Evolutionary conservation across 2,329 filamentous ascomycete species (phyloP).

Genomic region (Trichoderma simmonsii): DNA sequence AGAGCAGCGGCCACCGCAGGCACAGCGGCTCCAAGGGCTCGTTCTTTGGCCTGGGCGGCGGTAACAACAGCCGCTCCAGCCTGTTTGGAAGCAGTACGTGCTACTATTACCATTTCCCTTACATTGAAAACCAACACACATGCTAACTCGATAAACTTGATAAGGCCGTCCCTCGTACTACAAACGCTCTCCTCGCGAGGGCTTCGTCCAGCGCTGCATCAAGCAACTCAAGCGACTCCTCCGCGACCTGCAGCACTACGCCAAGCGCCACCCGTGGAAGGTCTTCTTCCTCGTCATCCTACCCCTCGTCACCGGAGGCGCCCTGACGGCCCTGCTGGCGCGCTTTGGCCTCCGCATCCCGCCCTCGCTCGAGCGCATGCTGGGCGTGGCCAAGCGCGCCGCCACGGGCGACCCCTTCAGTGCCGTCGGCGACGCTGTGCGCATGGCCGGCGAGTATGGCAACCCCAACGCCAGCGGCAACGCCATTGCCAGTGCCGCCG

Average conservation of each 20-base stretch:
- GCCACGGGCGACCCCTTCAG: conserved; percentile 47
- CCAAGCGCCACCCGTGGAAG: conserved; percentile 79
- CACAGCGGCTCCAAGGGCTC: conserved; percentile 43
- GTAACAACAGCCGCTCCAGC: conserved; percentile 42
- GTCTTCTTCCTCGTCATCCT: conserved; percentile 84
- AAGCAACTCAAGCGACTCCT: conserved; percentile 75
- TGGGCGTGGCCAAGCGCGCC: conserved; percentile 52
- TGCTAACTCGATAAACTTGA: background rate
- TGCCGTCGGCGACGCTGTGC: conserved; percentile 53
- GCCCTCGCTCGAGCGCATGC: conserved; percentile 55
- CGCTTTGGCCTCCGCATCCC: conserved; percentile 79
- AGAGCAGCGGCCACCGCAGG: conserved; percentile 37
- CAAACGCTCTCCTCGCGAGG: conserved; percentile 76
- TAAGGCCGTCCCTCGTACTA: conserved; percentile 62
- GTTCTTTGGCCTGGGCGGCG: conserved; percentile 47
- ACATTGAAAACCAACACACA: too few species aligned
- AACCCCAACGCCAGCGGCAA: background rate
- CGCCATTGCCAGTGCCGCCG: background rate
- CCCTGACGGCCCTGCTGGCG: conserved; percentile 71
- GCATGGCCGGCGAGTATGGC: conserved; percentile 45
- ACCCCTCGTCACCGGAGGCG: conserved; percentile 81
- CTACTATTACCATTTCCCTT: background rate
- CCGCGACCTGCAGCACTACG: conserved; percentile 76
- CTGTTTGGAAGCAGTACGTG: conserved; percentile 45
- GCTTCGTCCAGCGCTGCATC: conserved; percentile 71